A percentile compares a stretch with the other conserved stretches of the same genome.
Conservation (phyloP, 192 early-diverging fungal species). For the Backusella westeae region DNA sequence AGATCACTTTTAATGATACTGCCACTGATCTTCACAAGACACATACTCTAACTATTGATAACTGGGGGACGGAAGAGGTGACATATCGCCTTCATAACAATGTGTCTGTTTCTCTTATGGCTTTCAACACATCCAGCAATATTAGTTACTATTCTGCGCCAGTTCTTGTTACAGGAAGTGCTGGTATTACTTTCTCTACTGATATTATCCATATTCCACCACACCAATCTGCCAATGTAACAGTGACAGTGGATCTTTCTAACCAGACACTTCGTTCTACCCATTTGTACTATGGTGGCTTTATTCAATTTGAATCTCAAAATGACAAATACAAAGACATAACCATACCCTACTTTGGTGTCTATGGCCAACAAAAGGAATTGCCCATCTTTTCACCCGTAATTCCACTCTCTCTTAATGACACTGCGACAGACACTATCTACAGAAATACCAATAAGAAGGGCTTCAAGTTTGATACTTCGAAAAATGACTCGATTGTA, state of each 20-base stretch:
- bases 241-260: conserved; percentile 16
- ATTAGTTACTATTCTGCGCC: conserved; percentile 8
- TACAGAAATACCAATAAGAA: neutral
- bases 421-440: neutral
- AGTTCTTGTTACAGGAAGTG: neutral
- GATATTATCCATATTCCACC: conserved; percentile 15
- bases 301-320: conserved; percentile 35
- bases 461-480: neutral
- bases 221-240: conserved; percentile 6
- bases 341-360: conserved; percentile 47
- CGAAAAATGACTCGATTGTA: neutral
- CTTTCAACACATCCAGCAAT: conserved; percentile 27
- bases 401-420: neutral
- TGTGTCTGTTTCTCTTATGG: conserved; percentile 33
- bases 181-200: conserved; percentile 16
- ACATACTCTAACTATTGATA: conserved; percentile 40
- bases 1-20: conserved; percentile 53
- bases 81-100: conserved; percentile 39
- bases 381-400: conserved; percentile 37
- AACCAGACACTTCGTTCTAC: neutral
- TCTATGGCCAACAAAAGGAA: conserved; percentile 41
- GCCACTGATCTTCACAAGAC: conserved; percentile 27
- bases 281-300: conserved; percentile 49
- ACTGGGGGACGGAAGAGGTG: conserved; percentile 34
- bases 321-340: conserved; percentile 5